These are phyloP conservation scores for Emiliania huxleyi DNA, from an alignment of 78 protist species.

Conservation along the genomic window DNA sequence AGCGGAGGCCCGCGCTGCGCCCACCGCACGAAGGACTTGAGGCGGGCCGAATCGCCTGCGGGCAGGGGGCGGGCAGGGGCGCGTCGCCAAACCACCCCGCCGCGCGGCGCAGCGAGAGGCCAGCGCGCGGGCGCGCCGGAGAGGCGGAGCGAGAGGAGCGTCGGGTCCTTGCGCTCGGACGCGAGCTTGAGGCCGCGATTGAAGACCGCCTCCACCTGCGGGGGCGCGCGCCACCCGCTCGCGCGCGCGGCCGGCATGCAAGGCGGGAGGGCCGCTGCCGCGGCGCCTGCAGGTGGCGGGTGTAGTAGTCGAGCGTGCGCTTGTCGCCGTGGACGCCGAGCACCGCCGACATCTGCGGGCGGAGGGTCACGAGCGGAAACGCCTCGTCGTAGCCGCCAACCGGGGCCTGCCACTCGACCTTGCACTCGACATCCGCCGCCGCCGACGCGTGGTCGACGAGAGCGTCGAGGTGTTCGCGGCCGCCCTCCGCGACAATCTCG, in stretches of 20 bases:
- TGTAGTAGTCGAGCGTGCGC: not conserved
- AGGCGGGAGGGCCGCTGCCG: not conserved
- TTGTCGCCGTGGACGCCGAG: not conserved
- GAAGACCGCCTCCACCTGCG: not conserved
- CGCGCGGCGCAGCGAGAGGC: no score
- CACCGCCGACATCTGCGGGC: not conserved
- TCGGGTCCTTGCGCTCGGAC: not conserved
- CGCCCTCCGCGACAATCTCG: not conserved
- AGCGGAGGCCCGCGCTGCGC: not conserved
- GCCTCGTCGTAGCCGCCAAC: not conserved
- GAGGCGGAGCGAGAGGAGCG: not conserved
- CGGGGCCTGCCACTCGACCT: not conserved
- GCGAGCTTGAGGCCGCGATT: not conserved
- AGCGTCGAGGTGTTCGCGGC: not conserved
- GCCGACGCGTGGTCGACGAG: not conserved
- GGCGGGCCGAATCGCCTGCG: not conserved
- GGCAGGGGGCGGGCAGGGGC: no score
- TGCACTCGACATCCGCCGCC: not conserved
- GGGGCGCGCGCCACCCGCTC: not conserved
- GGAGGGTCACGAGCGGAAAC: not conserved
- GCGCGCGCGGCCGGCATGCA: not conserved
- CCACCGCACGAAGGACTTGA: slow-evolving; percentile 24
- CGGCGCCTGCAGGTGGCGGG: not conserved
- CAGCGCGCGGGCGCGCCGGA: no score
- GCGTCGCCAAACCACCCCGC: no score